These are phyloP conservation scores for Quercus alba DNA, from an alignment of 306 rosid species.

Conservation along the genomic window DNA sequence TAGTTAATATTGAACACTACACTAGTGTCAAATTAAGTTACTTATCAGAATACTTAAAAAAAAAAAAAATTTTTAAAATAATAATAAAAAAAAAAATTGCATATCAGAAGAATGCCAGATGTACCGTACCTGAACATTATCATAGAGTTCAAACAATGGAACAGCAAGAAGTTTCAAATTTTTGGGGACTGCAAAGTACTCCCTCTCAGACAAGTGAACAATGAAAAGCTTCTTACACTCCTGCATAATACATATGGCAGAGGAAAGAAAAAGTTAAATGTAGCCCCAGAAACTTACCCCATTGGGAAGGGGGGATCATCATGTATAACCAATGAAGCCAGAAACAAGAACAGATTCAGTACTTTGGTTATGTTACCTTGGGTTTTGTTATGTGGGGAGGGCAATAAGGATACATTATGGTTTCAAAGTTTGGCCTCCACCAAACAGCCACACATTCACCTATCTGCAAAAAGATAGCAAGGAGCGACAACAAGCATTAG, in stretches of 20 bases:
- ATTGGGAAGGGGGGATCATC: not conserved
- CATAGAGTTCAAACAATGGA: constrained; percentile 98
- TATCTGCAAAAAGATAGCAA: constrained; percentile 49
- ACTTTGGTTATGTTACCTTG: constrained; percentile 48
- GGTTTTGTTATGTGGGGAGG: constrained; percentile 99
- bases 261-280: not conserved
- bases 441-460: constrained; percentile 99
- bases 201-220: constrained; percentile 97
- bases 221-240: constrained; percentile 95
- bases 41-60: no score
- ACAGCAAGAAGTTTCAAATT: constrained; percentile 95
- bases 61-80: no score
- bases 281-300: not conserved
- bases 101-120: no score
- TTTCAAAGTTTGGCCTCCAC: constrained; percentile 99
- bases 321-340: constrained; percentile 5
- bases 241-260: constrained; percentile 33
- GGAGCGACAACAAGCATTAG: constrained; percentile 10
- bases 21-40: not conserved
- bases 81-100: no score
- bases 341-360: not conserved
- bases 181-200: constrained; percentile 94
- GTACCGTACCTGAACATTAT: constrained; percentile 83
- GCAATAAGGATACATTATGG: constrained; percentile 96
- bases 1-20: not conserved